These are phyloP conservation scores for Tolypocladium tropicale DNA, from an alignment of 2,329 filamentous ascomycete genomes.

Conservation along the genomic window DNA sequence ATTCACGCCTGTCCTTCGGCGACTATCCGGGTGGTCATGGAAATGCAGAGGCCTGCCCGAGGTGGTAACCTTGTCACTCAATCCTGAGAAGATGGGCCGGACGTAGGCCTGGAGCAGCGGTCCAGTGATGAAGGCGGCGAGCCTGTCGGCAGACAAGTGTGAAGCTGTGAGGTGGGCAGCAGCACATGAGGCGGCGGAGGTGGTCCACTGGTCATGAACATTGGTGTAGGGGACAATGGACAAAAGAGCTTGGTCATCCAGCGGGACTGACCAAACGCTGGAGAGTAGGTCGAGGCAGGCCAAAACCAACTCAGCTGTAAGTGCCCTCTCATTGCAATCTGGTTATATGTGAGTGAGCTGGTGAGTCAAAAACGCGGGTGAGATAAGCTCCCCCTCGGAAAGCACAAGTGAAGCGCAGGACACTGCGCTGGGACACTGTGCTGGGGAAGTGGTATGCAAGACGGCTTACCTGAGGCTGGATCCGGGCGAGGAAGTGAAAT, in stretches of 20 bases:
- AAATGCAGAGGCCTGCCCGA: conserved; percentile 19
- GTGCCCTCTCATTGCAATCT: conserved; percentile 1
- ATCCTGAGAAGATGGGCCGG: conserved; percentile 54
- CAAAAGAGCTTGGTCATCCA: conserved; percentile 16
- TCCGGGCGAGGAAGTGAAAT: not conserved
- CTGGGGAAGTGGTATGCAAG: not conserved
- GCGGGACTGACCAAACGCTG: not conserved
- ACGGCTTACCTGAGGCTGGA: not conserved
- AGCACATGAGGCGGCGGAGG: conserved; percentile 13
- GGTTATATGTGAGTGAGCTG: not conserved
- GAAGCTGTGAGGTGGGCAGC: conserved; percentile 22
- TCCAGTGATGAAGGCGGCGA: conserved; percentile 35
- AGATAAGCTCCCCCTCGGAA: not conserved
- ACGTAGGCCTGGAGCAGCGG: conserved; percentile 52
- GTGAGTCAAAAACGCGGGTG: not conserved
- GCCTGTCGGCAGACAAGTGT: conserved; percentile 9
- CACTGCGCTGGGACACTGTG: not conserved
- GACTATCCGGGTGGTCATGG: conserved; percentile 1
- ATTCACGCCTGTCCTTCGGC: not conserved
- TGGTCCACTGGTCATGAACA: conserved; percentile 27
- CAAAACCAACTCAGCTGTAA: conserved; percentile 14
- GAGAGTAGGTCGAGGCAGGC: conserved; percentile 17
- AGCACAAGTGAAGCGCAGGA: not conserved
- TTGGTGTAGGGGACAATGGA: conserved; percentile 21
- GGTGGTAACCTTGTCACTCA: conserved; percentile 29